Percentiles rank a stretch among this genome's conserved stretches.
Evolutionary conservation across 129 eudicot species (phyloP).

Genomic region (Scalesia atractyloides): DNA sequence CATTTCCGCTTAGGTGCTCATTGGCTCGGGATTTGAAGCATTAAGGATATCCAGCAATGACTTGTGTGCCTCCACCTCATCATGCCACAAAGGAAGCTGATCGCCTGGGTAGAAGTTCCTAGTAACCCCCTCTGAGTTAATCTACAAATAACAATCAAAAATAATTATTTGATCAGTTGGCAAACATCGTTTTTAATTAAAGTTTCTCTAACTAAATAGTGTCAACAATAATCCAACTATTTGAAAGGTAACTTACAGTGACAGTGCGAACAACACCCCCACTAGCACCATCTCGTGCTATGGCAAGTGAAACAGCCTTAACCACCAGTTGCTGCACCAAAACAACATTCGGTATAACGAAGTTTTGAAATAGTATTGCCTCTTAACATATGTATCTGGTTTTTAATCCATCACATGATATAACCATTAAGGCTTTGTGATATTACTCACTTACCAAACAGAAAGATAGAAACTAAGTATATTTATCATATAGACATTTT

Average conservation of each 20-base stretch:
- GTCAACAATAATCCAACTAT: neutral
- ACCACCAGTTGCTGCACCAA: constrained; percentile 71
- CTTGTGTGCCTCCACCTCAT: constrained; percentile 76
- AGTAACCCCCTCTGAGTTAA: constrained; percentile 70
- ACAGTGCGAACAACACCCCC: constrained; percentile 98
- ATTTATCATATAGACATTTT: neutral
- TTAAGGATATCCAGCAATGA: constrained; percentile 66
- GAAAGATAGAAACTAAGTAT: neutral
- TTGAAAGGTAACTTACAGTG: constrained; percentile 49
- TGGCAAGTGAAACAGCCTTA: constrained; percentile 96
- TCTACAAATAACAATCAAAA: constrained; percentile 36
- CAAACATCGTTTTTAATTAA: neutral
- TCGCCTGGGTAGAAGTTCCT: constrained; percentile 95
- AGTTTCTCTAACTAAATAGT: neutral
- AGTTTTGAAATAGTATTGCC: neutral
- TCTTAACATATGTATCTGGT: neutral
- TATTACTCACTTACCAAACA: neutral
- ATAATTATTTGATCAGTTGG: neutral
- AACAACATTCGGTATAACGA: constrained; percentile 1
- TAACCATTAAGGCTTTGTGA: neutral
- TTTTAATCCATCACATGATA: constrained; percentile 1
- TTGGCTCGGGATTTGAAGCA: constrained; percentile 60
- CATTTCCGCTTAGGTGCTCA: constrained; percentile 36
- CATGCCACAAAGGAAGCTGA: constrained; percentile 83
- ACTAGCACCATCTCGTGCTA: constrained; percentile 98